These are phyloP conservation scores for Entamoeba invadens DNA, from an alignment of 208 protist species.

Conservation along the genomic window DNA sequence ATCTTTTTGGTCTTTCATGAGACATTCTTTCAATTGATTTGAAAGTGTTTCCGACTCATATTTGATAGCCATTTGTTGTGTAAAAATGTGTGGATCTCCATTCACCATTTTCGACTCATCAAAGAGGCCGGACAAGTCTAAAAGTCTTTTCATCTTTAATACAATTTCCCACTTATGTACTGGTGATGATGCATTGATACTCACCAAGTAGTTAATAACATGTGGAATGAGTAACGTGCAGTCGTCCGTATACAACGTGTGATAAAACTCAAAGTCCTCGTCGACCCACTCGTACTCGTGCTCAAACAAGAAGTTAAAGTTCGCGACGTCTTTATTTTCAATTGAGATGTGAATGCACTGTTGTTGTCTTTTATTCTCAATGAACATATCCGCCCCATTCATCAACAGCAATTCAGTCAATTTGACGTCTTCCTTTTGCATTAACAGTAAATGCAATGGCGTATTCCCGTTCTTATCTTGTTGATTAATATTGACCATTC, in stretches of 20 bases:
- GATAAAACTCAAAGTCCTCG: background rate
- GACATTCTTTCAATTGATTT: conserved; percentile 2
- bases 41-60: background rate
- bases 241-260: background rate
- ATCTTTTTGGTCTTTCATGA: background rate
- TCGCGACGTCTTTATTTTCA: background rate
- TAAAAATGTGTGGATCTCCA: background rate
- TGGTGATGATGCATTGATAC: background rate
- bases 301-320: background rate
- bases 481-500: background rate
- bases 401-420: background rate
- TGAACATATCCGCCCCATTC: background rate
- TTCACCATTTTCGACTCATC: background rate
- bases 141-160: background rate
- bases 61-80: background rate
- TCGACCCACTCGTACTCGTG: background rate
- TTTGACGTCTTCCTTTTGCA: background rate
- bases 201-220: background rate
- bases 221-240: background rate
- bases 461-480: background rate
- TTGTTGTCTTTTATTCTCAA: background rate
- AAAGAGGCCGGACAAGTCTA: background rate
- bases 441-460: background rate
- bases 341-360: background rate
- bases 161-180: background rate